Percentiles rank a stretch among this genome's conserved stretches.
phyloP scores from a whole-genome alignment of 176 grass and related monocot genomes.

The Oryza brachyantha region DNA sequence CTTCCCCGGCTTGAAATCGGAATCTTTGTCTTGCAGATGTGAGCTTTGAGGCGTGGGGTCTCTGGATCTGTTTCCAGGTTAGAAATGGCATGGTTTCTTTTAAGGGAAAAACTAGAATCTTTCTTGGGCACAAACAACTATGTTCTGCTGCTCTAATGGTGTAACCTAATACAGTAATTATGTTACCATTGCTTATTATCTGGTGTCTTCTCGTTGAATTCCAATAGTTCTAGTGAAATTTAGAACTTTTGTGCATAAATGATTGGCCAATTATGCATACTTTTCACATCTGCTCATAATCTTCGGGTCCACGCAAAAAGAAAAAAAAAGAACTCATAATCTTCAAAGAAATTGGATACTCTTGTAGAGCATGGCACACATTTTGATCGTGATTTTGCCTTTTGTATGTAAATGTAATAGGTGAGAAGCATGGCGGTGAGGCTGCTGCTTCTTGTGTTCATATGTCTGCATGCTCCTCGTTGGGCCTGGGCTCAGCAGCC shows the following conservation, averaged over 20 bases:
- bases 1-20: conserved; percentile 1
- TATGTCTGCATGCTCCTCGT: conserved; percentile 34
- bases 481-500: conserved; percentile 48
- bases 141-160: background rate
- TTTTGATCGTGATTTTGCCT: background rate
- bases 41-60: background rate
- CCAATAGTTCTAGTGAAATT: background rate
- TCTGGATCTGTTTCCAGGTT: background rate
- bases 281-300: background rate
- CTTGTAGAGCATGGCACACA: background rate
- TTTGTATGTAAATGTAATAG: conserved; percentile 4
- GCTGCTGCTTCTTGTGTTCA: conserved; percentile 23
- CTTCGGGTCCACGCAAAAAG: too few species aligned
- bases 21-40: conserved; percentile 20
- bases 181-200: background rate
- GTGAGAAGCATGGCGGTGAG: conserved; percentile 32
- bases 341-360: background rate
- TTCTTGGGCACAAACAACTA: background rate
- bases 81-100: background rate
- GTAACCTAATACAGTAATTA: too few species aligned
- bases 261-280: background rate
- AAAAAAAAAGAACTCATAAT: background rate
- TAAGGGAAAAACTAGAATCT: background rate
- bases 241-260: background rate
- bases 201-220: background rate